These are phyloP conservation scores for Pythium oligandrum DNA, from an alignment of 352 stramenopile genomes.

Conservation along the genomic window DNA sequence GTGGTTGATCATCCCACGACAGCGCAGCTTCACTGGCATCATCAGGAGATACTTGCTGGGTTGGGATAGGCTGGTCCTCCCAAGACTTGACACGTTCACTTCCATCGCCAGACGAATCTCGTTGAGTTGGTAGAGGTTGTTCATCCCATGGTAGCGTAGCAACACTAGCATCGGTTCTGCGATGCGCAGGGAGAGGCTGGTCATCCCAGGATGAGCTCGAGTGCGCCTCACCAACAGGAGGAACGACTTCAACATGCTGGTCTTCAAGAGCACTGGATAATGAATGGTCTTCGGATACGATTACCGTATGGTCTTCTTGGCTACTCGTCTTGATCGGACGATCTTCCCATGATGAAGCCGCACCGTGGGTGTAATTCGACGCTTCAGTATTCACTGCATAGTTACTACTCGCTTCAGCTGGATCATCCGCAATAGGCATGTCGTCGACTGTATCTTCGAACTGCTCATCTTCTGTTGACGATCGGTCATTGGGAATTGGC, in stretches of 20 bases:
- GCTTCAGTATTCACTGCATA: slow-evolving; percentile 3
- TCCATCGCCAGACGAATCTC: too few relatives aligned
- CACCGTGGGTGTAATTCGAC: not conserved
- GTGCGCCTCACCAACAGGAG: too few relatives aligned
- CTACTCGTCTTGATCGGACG: slow-evolving; percentile 6
- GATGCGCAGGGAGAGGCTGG: too few relatives aligned
- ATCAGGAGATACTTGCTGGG: not conserved
- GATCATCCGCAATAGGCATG: not conserved
- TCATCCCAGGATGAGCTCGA: too few relatives aligned
- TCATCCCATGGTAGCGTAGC: slow-evolving; percentile 4
- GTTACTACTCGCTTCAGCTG: slow-evolving; percentile 5
- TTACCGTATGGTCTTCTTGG: not conserved
- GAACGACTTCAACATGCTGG: too few relatives aligned
- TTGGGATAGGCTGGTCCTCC: not conserved
- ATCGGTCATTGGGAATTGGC: not conserved
- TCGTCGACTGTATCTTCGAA: not conserved
- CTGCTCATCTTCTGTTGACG: not conserved
- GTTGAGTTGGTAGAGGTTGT: not conserved
- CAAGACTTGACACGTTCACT: too few relatives aligned
- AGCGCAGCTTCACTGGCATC: not conserved
- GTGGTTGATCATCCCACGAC: too few relatives aligned
- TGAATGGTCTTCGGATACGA: too few relatives aligned
- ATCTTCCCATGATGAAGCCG: slow-evolving; percentile 11
- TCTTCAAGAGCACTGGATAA: too few relatives aligned
- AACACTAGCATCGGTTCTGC: too few relatives aligned